Evolutionary conservation across 2,329 filamentous ascomycete genomes (phyloP).

Genomic region (Trichoderma asperellum): DNA sequence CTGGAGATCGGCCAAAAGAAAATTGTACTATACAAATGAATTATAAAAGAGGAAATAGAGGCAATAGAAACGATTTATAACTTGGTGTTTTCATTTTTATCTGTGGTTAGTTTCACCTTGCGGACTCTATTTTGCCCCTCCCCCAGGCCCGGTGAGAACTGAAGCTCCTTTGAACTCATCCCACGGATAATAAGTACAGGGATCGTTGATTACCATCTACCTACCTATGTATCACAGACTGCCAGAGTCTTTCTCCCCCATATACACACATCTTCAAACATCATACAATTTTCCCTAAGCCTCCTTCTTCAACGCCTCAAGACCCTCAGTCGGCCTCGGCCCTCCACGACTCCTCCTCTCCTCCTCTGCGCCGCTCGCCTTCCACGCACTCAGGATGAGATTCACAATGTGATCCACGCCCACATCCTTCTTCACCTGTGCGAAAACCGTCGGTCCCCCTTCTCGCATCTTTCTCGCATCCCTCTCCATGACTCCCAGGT

Average conservation of each 20-base stretch:
- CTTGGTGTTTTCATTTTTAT: no score
- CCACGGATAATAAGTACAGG: background rate
- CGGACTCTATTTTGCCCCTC: no score
- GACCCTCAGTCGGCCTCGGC: conserved; percentile 59
- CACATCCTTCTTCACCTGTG: conserved; percentile 91
- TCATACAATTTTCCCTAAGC: background rate
- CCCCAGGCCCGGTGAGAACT: background rate
- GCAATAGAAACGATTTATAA: no score
- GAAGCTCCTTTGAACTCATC: background rate
- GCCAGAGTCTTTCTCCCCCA: background rate
- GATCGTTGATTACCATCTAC: no score
- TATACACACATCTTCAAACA: background rate
- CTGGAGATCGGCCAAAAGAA: no score
- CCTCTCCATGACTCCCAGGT: conserved; percentile 90
- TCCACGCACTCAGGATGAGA: conserved; percentile 90
- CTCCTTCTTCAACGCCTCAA: conserved; percentile 50
- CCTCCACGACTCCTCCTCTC: conserved; percentile 59
- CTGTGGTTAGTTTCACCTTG: no score
- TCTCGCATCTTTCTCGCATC: conserved; percentile 94
- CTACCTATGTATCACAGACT: background rate
- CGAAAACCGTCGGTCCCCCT: conserved; percentile 92
- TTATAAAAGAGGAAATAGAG: no score
- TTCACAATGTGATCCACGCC: conserved; percentile 86
- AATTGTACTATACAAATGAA: no score
- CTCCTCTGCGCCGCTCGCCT: conserved; percentile 77